These are phyloP conservation scores for Miscanthus lutarioriparius DNA, from an alignment of 176 grass and related monocot genomes.

Conservation along the genomic window DNA sequence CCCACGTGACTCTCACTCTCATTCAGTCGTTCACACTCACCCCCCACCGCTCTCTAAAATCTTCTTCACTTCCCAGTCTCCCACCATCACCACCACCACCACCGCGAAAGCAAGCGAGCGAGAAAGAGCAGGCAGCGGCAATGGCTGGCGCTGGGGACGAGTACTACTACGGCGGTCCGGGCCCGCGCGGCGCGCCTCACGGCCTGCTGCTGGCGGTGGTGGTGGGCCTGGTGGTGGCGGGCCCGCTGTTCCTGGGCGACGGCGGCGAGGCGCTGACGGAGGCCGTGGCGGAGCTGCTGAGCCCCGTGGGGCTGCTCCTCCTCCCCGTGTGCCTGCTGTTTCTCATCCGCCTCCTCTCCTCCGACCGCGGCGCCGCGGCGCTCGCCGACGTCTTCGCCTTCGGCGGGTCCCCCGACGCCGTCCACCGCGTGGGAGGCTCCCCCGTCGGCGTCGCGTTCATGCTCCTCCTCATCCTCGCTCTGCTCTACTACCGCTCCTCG, in stretches of 20 bases:
- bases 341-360: conserved; percentile 71
- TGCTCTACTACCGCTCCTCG: conserved; percentile 68
- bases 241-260: conserved; percentile 62
- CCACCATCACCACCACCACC: background rate
- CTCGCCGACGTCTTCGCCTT: conserved; percentile 53
- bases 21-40: background rate
- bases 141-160: conserved; percentile 36
- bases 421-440: conserved; percentile 66
- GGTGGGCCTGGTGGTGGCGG: conserved; percentile 55
- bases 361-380: conserved; percentile 60
- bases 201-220: conserved; percentile 68
- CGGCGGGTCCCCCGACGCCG: conserved; percentile 69
- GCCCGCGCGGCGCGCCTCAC: conserved; percentile 50
- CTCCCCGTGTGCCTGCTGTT: conserved; percentile 60
- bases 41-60: background rate
- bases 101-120: background rate
- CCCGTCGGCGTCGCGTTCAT: conserved; percentile 68
- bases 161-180: conserved; percentile 37
- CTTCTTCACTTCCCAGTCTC: background rate
- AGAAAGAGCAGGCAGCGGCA: background rate
- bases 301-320: conserved; percentile 68
- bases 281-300: conserved; percentile 54
- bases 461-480: conserved; percentile 67
- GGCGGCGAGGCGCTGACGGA: conserved; percentile 57
- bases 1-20: background rate